Evolutionary conservation across 345 rosid species (phyloP).

Genomic region (Combretum micranthum): DNA sequence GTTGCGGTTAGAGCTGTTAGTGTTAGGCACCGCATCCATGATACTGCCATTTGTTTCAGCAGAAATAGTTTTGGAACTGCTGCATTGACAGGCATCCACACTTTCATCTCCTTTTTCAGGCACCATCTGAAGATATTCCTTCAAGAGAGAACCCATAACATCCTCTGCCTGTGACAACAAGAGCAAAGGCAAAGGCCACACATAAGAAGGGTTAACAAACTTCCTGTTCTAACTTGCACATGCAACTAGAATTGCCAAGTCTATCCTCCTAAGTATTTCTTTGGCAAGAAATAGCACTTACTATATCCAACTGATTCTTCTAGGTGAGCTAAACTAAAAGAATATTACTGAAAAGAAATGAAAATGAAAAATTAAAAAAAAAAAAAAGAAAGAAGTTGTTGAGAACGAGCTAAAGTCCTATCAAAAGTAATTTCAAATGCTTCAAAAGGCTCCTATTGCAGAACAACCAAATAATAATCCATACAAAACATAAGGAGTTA

Average conservation of each 20-base stretch:
- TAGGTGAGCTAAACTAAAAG: too few relatives aligned
- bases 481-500: too few relatives aligned
- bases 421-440: too few relatives aligned
- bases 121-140: conserved; percentile 40
- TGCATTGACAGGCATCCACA: conserved; percentile 20
- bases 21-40: conserved; percentile 10
- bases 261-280: too few relatives aligned
- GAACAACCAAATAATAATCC: too few relatives aligned
- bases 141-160: conserved; percentile 80
- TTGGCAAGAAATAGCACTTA: too few relatives aligned
- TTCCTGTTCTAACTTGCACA: too few relatives aligned
- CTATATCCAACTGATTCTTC: too few relatives aligned
- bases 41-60: conserved; percentile 27
- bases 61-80: conserved; percentile 16
- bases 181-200: neutral
- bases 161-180: conserved; percentile 64
- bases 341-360: neutral
- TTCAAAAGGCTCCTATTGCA: too few relatives aligned
- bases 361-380: conserved; percentile 2
- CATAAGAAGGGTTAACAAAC: too few relatives aligned
- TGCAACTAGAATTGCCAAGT: too few relatives aligned
- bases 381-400: neutral
- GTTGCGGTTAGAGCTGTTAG: conserved; percentile 22
- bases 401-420: neutral
- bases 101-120: conserved; percentile 33